These are phyloP conservation scores for Zymoseptoria ardabiliae DNA, from an alignment of 2,329 filamentous ascomycete species.

Conservation along the genomic window DNA sequence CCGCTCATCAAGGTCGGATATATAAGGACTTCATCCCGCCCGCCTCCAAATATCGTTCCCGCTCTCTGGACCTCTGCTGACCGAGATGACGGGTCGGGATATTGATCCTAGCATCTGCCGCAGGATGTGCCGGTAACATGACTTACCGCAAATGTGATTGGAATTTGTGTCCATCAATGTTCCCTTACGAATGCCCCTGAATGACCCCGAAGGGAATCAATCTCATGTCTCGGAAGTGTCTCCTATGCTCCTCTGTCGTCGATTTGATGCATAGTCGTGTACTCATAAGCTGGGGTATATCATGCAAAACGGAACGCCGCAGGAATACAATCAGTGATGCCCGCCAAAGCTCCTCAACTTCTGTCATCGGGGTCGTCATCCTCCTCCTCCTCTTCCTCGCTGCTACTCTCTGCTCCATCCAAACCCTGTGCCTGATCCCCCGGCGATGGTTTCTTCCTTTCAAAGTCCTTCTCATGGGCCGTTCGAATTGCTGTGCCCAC, in stretches of 20 bases:
- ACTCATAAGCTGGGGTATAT: background rate
- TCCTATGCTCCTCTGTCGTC: background rate
- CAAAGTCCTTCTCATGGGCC: constrained; percentile 11
- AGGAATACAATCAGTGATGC: background rate
- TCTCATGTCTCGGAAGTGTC: background rate
- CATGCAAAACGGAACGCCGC: background rate
- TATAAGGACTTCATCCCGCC: background rate
- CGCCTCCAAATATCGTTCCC: background rate
- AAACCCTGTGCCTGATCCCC: constrained; percentile 1
- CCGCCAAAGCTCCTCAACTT: background rate
- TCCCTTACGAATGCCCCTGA: background rate
- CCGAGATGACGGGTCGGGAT: too few relatives aligned
- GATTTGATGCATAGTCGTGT: background rate
- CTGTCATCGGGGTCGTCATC: constrained; percentile 6
- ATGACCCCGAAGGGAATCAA: background rate
- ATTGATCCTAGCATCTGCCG: too few relatives aligned
- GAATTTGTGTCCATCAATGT: too few relatives aligned
- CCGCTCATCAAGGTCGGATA: background rate
- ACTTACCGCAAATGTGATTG: too few relatives aligned
- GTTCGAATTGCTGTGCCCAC: constrained; percentile 12
- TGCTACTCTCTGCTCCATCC: constrained; percentile 5
- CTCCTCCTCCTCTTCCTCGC: constrained; percentile 8
- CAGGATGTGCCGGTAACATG: too few relatives aligned
- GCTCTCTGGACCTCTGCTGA: too few relatives aligned
- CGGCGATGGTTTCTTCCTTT: constrained; percentile 5